Evolutionary conservation across 2,329 filamentous ascomycete species (phyloP).

Genomic region (Penicillium frequentans): DNA sequence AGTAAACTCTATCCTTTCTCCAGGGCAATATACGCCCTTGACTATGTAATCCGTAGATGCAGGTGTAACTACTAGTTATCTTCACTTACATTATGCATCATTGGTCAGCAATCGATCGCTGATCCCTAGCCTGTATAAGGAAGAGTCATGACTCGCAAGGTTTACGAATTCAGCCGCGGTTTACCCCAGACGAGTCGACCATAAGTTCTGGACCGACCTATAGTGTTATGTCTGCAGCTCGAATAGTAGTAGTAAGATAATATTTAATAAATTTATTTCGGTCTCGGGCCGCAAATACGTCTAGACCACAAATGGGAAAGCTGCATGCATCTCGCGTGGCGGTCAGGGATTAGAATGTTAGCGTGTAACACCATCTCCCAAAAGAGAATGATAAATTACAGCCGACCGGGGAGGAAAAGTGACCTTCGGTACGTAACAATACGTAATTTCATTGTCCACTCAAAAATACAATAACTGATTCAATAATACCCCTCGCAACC

Average conservation of each 20-base stretch:
- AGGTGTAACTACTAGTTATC: not conserved
- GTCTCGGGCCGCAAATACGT: not conserved
- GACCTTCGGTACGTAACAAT: not conserved
- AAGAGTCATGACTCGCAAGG: slow-evolving; percentile 8
- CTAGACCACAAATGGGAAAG: slow-evolving; percentile 1
- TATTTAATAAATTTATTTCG: not conserved
- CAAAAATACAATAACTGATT: slow-evolving; percentile 1
- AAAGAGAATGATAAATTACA: not conserved
- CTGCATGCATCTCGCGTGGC: slow-evolving; percentile 29
- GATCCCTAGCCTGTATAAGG: not conserved
- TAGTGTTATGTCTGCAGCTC: not conserved
- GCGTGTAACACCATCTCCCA: not conserved
- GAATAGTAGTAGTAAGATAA: not conserved
- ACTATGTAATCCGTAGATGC: not conserved
- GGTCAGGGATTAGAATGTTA: slow-evolving; percentile 25
- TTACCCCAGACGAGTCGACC: slow-evolving; percentile 4
- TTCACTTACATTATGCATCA: not conserved
- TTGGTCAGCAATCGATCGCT: not conserved
- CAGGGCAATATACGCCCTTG: not conserved
- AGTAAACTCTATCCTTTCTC: not conserved
- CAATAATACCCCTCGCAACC: slow-evolving; percentile 3
- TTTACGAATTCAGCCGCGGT: slow-evolving; percentile 1
- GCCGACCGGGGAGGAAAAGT: not conserved
- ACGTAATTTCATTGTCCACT: not conserved
- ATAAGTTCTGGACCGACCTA: not conserved